Percentiles rank a stretch among this genome's conserved stretches.
These are phyloP conservation scores for Salix caprea DNA, from an alignment of 345 rosid species.

Conservation along the genomic window DNA sequence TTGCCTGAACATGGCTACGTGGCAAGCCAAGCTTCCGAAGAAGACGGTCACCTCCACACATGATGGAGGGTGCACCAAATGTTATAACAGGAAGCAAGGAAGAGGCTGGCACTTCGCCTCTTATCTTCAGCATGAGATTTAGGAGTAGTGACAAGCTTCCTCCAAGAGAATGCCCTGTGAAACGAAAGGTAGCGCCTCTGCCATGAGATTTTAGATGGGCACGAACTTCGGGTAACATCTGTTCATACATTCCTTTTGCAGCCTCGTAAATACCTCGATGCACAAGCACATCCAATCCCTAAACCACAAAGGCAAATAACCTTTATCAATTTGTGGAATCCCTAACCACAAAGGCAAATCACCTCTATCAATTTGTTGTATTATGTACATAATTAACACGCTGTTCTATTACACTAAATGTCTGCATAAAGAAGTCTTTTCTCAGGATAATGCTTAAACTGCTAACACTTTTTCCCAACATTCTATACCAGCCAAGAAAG, in stretches of 20 bases:
- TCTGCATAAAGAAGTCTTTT: not conserved
- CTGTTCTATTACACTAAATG: not conserved
- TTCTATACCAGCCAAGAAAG: not conserved
- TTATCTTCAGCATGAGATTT: slow-evolving; percentile 76
- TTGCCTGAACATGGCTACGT: slow-evolving; percentile 57
- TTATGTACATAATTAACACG: not conserved
- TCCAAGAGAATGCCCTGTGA: slow-evolving; percentile 95
- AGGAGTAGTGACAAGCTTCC: slow-evolving; percentile 88
- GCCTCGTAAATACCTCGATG: slow-evolving; percentile 99
- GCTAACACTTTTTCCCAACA: not conserved
- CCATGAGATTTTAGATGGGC: slow-evolving; percentile 66
- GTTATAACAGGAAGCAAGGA: slow-evolving; percentile 85
- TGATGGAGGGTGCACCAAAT: slow-evolving; percentile 86
- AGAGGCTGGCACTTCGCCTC: slow-evolving; percentile 75
- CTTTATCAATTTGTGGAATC: slow-evolving; percentile 15
- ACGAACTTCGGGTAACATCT: slow-evolving; percentile 81
- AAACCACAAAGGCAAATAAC: slow-evolving; percentile 15
- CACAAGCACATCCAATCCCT: slow-evolving; percentile 76
- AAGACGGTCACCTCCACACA: slow-evolving; percentile 91
- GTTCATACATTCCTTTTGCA: slow-evolving; percentile 88
- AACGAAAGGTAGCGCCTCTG: slow-evolving; percentile 63
- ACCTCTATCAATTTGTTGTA: not conserved
- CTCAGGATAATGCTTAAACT: not conserved
- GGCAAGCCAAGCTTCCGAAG: slow-evolving; percentile 82
- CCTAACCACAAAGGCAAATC: slow-evolving; percentile 38